These are phyloP conservation scores for Hygrophila difformis DNA, from an alignment of 257 asterid species.

Conservation along the genomic window DNA sequence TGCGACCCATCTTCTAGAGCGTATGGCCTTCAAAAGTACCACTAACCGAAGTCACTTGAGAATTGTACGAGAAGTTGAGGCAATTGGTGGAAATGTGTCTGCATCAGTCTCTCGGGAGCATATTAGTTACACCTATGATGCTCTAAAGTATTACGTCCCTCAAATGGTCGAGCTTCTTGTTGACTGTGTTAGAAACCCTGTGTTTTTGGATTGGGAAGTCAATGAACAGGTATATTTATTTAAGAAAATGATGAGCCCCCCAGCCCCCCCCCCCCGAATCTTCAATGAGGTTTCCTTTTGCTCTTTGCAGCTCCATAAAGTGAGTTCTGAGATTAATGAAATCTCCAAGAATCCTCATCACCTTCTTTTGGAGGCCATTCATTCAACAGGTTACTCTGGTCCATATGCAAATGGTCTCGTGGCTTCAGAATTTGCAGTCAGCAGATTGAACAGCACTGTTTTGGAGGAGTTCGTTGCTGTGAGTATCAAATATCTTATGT, in stretches of 20 bases:
- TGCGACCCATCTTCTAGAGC: conserved; percentile 78
- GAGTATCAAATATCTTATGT: conserved; percentile 22
- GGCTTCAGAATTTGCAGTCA: conserved; percentile 61
- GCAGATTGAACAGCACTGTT: conserved; percentile 42
- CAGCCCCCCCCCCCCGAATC: too few species aligned
- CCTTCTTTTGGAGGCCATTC: too few species aligned
- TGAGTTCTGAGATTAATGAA: conserved; percentile 58
- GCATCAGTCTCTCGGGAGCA: conserved; percentile 83
- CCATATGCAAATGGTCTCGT: conserved; percentile 56
- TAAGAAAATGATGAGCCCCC: too few species aligned
- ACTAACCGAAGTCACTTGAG: conserved; percentile 77
- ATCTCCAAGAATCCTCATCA: conserved; percentile 68
- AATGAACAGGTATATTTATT: conserved; percentile 61
- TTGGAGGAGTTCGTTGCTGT: conserved; percentile 79
- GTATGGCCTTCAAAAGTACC: conserved; percentile 92
- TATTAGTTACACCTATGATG: conserved; percentile 72
- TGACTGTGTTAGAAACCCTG: conserved; percentile 88
- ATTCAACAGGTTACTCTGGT: conserved; percentile 75
- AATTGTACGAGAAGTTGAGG: conserved; percentile 81
- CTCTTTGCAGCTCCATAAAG: conserved; percentile 48
- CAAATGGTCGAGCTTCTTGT: conserved; percentile 87
- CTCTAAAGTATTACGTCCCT: conserved; percentile 63
- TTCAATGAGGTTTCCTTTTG: too few species aligned
- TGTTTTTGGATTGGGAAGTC: conserved; percentile 93
- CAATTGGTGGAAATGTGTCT: conserved; percentile 78